Evolutionary conservation across 371 early-diverging fungal species (phyloP).

Genomic region (Mortierella sp.): DNA sequence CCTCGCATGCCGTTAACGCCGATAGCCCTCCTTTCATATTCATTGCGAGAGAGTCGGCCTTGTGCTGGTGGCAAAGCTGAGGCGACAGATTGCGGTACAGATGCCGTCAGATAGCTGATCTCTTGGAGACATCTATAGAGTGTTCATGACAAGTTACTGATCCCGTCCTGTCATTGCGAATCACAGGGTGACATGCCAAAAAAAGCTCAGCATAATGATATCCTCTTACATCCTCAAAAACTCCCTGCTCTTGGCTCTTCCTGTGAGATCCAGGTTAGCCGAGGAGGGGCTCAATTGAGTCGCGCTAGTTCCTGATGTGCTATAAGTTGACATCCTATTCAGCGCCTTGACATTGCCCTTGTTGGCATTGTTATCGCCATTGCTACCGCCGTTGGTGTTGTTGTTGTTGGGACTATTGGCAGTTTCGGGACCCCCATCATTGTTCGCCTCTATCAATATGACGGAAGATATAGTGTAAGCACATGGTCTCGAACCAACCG

Average conservation of each 20-base stretch:
- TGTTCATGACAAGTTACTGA: too few relatives aligned
- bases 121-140: slow-evolving; percentile 68
- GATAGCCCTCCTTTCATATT: slow-evolving; percentile 23
- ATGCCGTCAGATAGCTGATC: slow-evolving; percentile 66
- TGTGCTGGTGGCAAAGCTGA: slow-evolving; percentile 32
- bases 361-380: not conserved
- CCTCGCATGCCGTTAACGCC: slow-evolving; percentile 34
- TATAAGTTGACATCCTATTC: slow-evolving; percentile 49
- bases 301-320: slow-evolving; percentile 33
- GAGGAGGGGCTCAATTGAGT: slow-evolving; percentile 47
- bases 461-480: not conserved
- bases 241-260: slow-evolving; percentile 74
- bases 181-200: not conserved
- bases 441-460: slow-evolving; percentile 8
- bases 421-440: slow-evolving; percentile 4
- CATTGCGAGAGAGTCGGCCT: slow-evolving; percentile 26
- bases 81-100: slow-evolving; percentile 39
- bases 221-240: slow-evolving; percentile 78
- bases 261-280: slow-evolving; percentile 27
- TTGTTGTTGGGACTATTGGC: not conserved
- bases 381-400: not conserved
- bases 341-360: slow-evolving; percentile 27
- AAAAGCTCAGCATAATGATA: not conserved
- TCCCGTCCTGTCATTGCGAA: not conserved
- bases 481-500: not conserved